phyloP scores from a whole-genome alignment of 805 yeast species.

The Phaffomyces opuntiae region DNA sequence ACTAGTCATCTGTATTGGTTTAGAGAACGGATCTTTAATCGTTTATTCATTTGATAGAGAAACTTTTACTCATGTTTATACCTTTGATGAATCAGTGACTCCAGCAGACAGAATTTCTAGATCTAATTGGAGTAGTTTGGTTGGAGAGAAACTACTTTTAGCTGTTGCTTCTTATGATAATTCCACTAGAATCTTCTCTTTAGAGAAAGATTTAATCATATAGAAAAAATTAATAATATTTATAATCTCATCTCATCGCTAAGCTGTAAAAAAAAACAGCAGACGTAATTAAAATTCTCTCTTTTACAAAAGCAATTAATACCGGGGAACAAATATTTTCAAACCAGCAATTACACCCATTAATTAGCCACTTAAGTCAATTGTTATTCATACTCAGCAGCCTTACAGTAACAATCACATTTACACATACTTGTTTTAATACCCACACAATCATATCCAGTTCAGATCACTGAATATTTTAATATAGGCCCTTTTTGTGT shows the following conservation, averaged over 20 bases:
- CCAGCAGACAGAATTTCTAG: slow-evolving; percentile 62
- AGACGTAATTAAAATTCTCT: no score
- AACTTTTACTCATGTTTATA: slow-evolving; percentile 24
- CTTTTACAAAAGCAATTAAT: no score
- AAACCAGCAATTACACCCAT: no score
- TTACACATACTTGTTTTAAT: no score
- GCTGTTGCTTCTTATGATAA: slow-evolving; percentile 64
- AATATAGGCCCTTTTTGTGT: no score
- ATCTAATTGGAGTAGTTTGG: slow-evolving; percentile 44
- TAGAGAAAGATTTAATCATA: slow-evolving; percentile 6
- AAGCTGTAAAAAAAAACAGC: no score
- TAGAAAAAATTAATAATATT: not conserved
- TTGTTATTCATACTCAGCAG: no score
- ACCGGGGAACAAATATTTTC: no score
- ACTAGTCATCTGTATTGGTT: slow-evolving; percentile 51
- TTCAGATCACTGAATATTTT: no score
- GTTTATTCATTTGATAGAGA: slow-evolving; percentile 32
- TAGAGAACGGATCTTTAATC: slow-evolving; percentile 57
- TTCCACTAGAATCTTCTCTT: slow-evolving; percentile 38
- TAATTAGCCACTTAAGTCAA: no score
- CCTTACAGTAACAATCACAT: no score
- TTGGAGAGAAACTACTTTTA: slow-evolving; percentile 27
- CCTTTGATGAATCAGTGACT: slow-evolving; percentile 32
- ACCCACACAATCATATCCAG: no score
- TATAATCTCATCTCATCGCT: not conserved